These are phyloP conservation scores for Boletus speciosus DNA, from an alignment of 768 basidiomycete genomes.

Conservation along the genomic window DNA sequence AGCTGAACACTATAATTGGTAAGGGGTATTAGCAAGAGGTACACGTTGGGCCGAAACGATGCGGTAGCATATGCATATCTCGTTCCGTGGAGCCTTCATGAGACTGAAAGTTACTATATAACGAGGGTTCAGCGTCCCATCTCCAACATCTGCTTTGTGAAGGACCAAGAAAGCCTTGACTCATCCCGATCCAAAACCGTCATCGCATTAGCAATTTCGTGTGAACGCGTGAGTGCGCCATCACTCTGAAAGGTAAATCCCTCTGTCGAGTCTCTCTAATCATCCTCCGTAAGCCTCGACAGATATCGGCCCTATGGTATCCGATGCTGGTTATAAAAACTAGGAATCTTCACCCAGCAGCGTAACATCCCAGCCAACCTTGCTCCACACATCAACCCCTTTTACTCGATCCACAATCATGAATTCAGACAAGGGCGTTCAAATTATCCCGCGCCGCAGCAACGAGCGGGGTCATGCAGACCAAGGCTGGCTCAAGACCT, in stretches of 20 bases:
- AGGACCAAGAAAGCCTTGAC: background rate
- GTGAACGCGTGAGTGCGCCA: constrained; percentile 23
- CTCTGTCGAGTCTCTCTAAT: constrained; percentile 8
- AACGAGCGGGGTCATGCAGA: constrained; percentile 69
- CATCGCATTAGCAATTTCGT: constrained; percentile 13
- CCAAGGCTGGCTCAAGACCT: constrained; percentile 85
- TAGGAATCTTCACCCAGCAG: background rate
- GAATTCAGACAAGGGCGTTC: constrained; percentile 20
- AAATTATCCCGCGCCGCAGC: constrained; percentile 53
- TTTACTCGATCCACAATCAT: constrained; percentile 9
- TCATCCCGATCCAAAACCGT: background rate
- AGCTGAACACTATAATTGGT: background rate
- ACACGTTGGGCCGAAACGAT: no score
- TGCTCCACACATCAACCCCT: background rate
- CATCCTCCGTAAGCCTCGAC: constrained; percentile 5
- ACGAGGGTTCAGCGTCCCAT: no score
- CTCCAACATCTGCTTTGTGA: background rate
- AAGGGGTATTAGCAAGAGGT: no score
- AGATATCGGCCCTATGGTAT: background rate
- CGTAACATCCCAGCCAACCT: background rate
- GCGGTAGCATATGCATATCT: no score
- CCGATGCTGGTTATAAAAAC: constrained; percentile 19
- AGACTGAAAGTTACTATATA: no score
- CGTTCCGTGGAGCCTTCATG: no score
- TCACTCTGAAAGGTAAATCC: constrained; percentile 24